A percentile compares a stretch with the other conserved stretches of the same genome.
Evolutionary conservation across 2,329 filamentous ascomycete genomes (phyloP).

Genomic region (Thelonectria discophora): DNA sequence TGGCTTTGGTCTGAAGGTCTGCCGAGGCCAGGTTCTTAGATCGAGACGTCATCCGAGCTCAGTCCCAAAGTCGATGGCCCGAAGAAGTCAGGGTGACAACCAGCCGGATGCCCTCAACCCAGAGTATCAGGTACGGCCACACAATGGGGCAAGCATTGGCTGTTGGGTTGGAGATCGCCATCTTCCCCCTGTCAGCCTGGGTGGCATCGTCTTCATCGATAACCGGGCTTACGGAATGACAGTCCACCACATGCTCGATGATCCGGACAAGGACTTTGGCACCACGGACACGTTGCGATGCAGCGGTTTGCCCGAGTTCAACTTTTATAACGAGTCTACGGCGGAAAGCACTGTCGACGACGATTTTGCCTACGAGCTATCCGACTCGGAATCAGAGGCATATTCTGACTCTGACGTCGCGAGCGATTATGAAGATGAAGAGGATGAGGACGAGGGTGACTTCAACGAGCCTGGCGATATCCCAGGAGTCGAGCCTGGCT

Average conservation of each 20-base stretch:
- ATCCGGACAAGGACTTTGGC: slow-evolving; percentile 60
- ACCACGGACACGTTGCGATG: slow-evolving; percentile 44
- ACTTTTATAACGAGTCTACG: slow-evolving; percentile 55
- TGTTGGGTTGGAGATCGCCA: slow-evolving; percentile 88
- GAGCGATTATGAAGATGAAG: slow-evolving; percentile 61
- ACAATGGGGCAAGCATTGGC: slow-evolving; percentile 91
- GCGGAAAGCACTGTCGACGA: slow-evolving; percentile 58
- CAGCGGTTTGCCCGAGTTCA: slow-evolving; percentile 52
- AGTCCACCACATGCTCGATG: slow-evolving; percentile 95
- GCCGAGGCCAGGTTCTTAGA: slow-evolving; percentile 71
- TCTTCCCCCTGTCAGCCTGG: slow-evolving; percentile 89
- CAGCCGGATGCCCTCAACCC: slow-evolving; percentile 68
- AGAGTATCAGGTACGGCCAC: slow-evolving; percentile 79
- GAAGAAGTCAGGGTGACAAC: slow-evolving; percentile 48
- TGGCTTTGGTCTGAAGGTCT: slow-evolving; percentile 75
- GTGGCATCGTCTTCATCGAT: slow-evolving; percentile 86
- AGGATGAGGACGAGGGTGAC: slow-evolving; percentile 63
- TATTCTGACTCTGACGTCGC: slow-evolving; percentile 62
- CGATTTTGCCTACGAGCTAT: slow-evolving; percentile 68
- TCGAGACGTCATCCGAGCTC: slow-evolving; percentile 59
- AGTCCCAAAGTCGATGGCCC: slow-evolving; percentile 46
- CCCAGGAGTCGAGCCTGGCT: slow-evolving; percentile 77
- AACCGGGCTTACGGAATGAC: slow-evolving; percentile 91
- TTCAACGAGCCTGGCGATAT: slow-evolving; percentile 77
- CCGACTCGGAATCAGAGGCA: slow-evolving; percentile 66